Percentiles rank a stretch among this genome's conserved stretches.
phyloP scores from a whole-genome alignment of 768 basidiomycete species.

The Lyophyllum semitale region DNA sequence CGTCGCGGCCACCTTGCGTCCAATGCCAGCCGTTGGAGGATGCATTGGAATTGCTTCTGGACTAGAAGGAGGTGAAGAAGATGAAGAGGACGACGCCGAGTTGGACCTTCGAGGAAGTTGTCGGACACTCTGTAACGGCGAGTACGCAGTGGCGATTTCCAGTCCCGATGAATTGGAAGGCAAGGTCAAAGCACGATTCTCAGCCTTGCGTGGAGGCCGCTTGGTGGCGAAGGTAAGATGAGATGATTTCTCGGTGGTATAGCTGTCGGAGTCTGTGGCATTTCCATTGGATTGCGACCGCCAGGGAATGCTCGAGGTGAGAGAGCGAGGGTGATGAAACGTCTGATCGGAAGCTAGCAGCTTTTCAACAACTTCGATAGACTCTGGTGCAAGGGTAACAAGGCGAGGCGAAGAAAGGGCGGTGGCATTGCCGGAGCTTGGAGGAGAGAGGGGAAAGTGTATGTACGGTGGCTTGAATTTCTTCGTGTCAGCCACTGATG shows the following conservation, averaged over 20 bases:
- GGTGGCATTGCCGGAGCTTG: constrained; percentile 43
- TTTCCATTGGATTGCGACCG: constrained; percentile 30
- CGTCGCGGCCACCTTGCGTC: constrained; percentile 82
- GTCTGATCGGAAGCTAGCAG: constrained; percentile 5
- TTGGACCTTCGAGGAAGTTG: constrained; percentile 36
- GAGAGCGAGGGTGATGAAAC: constrained; percentile 29
- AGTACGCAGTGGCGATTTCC: constrained; percentile 5
- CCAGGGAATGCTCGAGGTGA: constrained; percentile 22
- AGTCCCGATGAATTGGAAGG: constrained; percentile 28
- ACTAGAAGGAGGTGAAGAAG: constrained; percentile 33
- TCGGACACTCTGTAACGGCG: constrained; percentile 32
- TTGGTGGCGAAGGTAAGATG: constrained; percentile 26
- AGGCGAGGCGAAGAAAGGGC: constrained; percentile 40
- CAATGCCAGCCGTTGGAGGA: constrained; percentile 50
- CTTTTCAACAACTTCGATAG: constrained; percentile 25
- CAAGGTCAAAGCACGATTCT: constrained; percentile 40
- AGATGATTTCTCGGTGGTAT: constrained; percentile 43
- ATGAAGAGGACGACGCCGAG: constrained; percentile 33
- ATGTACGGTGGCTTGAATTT: constrained; percentile 27
- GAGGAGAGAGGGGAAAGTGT: constrained; percentile 48
- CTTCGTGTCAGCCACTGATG: constrained; percentile 16
- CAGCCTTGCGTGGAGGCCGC: constrained; percentile 26
- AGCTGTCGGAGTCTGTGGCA: constrained; percentile 45
- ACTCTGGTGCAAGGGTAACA: constrained; percentile 23
- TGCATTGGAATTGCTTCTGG: constrained; percentile 26